Conservation (phyloP, 2,329 filamentous ascomycete genomes). For the Plectosphaerella cucumerina region DNA sequence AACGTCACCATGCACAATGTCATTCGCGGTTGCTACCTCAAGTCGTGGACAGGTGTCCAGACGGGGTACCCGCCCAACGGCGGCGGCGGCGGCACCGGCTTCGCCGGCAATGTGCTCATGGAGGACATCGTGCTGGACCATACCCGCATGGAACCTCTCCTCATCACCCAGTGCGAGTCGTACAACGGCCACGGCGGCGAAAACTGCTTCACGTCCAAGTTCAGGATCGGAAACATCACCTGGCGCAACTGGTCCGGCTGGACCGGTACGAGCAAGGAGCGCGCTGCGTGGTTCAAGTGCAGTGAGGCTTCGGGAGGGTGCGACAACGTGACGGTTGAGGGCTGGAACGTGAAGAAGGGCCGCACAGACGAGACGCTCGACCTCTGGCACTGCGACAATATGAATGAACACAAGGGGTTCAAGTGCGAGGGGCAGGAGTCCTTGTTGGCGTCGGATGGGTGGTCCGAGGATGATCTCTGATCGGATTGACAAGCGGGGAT, state of each 20-base stretch:
- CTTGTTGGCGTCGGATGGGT: background rate
- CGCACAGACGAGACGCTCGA: conserved; percentile 12
- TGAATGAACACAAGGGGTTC: conserved; percentile 18
- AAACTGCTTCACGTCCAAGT: conserved; percentile 27
- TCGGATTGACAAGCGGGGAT: background rate
- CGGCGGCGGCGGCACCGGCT: conserved; percentile 50
- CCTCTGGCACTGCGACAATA: conserved; percentile 22
- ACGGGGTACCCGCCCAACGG: conserved; percentile 52
- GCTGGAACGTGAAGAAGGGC: conserved; percentile 16
- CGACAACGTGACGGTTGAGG: conserved; percentile 19
- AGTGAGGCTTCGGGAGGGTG: conserved; percentile 25
- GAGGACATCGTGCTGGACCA: conserved; percentile 23
- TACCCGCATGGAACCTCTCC: conserved; percentile 24
- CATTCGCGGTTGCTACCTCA: conserved; percentile 46
- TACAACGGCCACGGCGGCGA: conserved; percentile 26
- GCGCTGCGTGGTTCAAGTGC: conserved; percentile 24
- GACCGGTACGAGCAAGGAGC: conserved; percentile 14
- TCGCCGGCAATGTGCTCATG: conserved; percentile 23
- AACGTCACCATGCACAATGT: conserved; percentile 44
- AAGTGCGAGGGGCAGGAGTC: conserved; percentile 12
- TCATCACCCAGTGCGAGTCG: conserved; percentile 29
- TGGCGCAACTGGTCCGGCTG: conserved; percentile 23
- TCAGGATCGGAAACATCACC: conserved; percentile 22
- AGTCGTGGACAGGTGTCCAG: conserved; percentile 53
- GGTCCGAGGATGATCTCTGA: background rate